Evolutionary conservation across 805 yeast genomes (phyloP), one percentile per base, ranked within the genome.

Genomic region (Myxozyma monticola): DNA sequence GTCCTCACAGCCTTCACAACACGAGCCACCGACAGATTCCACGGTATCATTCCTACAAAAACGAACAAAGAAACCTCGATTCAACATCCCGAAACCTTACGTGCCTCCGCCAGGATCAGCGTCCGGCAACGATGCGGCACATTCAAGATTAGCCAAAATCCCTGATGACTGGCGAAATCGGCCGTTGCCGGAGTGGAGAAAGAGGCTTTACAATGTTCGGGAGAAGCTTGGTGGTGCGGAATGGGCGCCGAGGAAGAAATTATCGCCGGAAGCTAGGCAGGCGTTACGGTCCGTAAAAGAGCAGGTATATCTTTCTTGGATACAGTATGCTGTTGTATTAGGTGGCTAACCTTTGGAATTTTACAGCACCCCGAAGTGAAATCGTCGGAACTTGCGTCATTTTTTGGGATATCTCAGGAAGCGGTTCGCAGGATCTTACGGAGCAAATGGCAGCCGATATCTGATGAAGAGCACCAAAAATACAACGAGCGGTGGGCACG

Each of bases 361-460:
- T 34, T 38, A 8, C 48, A 60, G 47, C 67, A 72, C 54, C 96
- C 96, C 0, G 73, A 77, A n/a, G 56, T 85, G 45, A 78, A 76
- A 3, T 75, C 83, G 1, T 69, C 71, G 2, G 83, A 80, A 37
- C 65, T 90, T 4, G 84, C 88, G 0, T 71, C 76, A 28, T 76
- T 76, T 62, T 89, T 84, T 67, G 71, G 76, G 42, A 75, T 88
- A 4, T 84, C 93, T 0, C 91, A 95, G 0, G 95, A 89, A 59
- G 86, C 90, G 0, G 77, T 89, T 1, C 72, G 96, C 51, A 76
- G 96, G 56, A 88, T 90, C 17, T 65, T 90, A 57, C 82, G 80
- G 63, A 82, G 91, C 4, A 79, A 76, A 33, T 90, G 96, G 95
- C 68, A 65, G 15, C 96, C 96, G 0, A 72, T 67, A 3, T 75